Evolutionary conservation across 257 asterid genomes (phyloP).

Genomic region (Fraxinus americana): DNA sequence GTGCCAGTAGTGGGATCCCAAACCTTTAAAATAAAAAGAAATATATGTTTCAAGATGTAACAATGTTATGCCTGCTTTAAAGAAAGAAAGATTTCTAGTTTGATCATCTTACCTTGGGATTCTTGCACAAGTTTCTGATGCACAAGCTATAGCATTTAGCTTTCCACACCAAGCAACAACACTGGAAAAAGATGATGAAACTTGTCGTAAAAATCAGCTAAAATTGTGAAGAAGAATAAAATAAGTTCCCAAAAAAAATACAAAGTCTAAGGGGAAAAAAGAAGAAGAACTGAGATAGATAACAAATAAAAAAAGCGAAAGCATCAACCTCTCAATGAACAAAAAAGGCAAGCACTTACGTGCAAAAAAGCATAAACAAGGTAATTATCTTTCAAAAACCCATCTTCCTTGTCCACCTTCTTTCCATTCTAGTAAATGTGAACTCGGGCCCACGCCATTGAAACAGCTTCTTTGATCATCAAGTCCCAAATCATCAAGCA

Average conservation of each 20-base stretch:
- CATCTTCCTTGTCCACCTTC: background rate
- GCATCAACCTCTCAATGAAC: background rate
- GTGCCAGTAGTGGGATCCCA: background rate
- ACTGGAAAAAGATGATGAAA: constrained; percentile 44
- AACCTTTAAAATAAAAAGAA: background rate
- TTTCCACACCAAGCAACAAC: constrained; percentile 99
- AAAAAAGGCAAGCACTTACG: background rate
- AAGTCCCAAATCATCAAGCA: background rate
- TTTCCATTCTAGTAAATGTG: background rate
- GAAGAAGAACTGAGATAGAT: background rate
- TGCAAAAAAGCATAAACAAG: background rate
- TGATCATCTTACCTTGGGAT: constrained; percentile 74
- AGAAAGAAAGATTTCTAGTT: constrained; percentile 5
- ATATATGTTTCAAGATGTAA: background rate
- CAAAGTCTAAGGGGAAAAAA: background rate
- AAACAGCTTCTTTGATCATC: background rate
- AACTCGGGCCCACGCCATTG: background rate
- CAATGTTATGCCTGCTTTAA: background rate
- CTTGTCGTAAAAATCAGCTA: background rate
- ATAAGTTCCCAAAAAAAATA: constrained; percentile 2
- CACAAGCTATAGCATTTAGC: constrained; percentile 94
- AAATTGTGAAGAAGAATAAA: background rate
- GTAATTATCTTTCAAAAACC: background rate
- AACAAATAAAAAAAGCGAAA: background rate
- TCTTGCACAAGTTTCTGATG: constrained; percentile 98